These are phyloP conservation scores for Colletotrichum plurivorum DNA, from an alignment of 2,329 filamentous ascomycete species.

Conservation along the genomic window DNA sequence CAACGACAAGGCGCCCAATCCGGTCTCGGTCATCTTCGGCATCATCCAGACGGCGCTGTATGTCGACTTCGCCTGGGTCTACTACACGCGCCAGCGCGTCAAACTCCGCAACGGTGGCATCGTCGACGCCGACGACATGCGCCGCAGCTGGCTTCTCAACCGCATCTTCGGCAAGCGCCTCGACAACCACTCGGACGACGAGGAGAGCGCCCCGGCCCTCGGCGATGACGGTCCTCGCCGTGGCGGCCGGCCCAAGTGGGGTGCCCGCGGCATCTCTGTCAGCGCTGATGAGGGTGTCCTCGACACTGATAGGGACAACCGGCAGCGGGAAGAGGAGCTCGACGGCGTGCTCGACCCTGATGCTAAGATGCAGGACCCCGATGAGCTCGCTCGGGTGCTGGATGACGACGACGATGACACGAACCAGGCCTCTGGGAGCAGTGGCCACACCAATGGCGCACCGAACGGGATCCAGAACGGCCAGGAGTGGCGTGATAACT, in stretches of 20 bases:
- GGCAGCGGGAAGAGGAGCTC: conserved; percentile 57
- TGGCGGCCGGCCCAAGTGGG: conserved; percentile 69
- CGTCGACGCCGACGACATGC: conserved; percentile 90
- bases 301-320: conserved; percentile 62
- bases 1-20: conserved; percentile 72
- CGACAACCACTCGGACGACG: conserved; percentile 68
- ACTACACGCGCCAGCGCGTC: conserved; percentile 92
- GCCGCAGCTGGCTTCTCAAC: conserved; percentile 86
- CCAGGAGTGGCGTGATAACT: conserved; percentile 60
- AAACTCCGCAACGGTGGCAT: conserved; percentile 91
- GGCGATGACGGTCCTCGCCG: conserved; percentile 48
- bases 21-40: conserved; percentile 86
- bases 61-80: conserved; percentile 96
- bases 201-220: conserved; percentile 69
- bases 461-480: conserved; percentile 60
- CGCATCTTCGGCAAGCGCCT: conserved; percentile 79
- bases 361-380: conserved; percentile 76
- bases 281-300: conserved; percentile 75
- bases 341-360: conserved; percentile 69
- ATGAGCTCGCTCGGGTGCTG: conserved; percentile 73
- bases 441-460: conserved; percentile 44
- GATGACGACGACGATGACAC: conserved; percentile 68
- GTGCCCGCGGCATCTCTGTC: conserved; percentile 75
- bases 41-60: conserved; percentile 92
- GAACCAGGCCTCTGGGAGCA: conserved; percentile 42